Conservation (phyloP, 2,329 filamentous ascomycete species). For the Sclerotinia glacialis region DNA sequence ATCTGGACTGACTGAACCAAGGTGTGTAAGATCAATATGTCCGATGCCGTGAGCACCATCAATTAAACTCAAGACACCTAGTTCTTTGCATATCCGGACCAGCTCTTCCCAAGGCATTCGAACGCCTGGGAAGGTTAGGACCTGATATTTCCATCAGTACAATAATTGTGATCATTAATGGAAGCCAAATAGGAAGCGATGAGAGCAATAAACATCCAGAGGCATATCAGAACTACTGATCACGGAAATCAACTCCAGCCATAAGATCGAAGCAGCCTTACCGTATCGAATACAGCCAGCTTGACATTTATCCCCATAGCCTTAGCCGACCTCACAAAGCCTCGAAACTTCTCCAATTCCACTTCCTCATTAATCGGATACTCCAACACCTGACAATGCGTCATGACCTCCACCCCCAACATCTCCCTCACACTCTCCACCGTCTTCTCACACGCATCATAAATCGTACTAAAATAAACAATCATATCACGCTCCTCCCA, state of each 20-base stretch:
- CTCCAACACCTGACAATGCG: constrained; percentile 50
- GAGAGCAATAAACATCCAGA: not conserved
- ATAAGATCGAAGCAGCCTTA: constrained; percentile 41
- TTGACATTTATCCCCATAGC: not conserved
- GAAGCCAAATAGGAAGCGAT: not conserved
- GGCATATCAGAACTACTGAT: constrained; percentile 9
- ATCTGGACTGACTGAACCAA: constrained; percentile 61
- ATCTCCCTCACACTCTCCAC: constrained; percentile 57
- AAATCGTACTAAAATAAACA: constrained; percentile 73
- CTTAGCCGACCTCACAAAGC: not conserved
- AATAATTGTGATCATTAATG: not conserved
- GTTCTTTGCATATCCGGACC: constrained; percentile 59
- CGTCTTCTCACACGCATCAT: constrained; percentile 73
- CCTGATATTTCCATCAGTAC: constrained; percentile 49
- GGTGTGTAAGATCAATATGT: constrained; percentile 65
- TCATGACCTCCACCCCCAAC: constrained; percentile 18
- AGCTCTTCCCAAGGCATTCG: constrained; percentile 73
- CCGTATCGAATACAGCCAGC: constrained; percentile 13
- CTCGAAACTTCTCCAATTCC: not conserved
- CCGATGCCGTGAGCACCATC: constrained; percentile 69
- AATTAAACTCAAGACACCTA: constrained; percentile 68
- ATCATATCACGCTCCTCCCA: constrained; percentile 69
- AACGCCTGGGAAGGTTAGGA: constrained; percentile 75
- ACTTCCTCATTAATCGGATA: constrained; percentile 66
- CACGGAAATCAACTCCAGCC: not conserved